Evolutionary conservation across 108 stramenopile species (phyloP).

Genomic region (Nannochloropsis salina): DNA sequence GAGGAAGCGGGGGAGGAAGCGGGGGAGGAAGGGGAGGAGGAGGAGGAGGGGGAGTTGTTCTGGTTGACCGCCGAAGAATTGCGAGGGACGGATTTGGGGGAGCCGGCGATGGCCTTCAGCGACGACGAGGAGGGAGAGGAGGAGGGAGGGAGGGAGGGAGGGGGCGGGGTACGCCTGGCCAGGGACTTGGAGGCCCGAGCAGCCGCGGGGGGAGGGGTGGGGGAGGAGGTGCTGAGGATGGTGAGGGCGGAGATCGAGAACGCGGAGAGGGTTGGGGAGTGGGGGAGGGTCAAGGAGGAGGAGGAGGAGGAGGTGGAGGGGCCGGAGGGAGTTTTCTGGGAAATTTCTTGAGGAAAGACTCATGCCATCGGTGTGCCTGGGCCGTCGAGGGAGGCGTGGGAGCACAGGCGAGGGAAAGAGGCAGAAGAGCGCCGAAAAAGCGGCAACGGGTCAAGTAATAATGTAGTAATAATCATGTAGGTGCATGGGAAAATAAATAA

Average conservation of each 20-base stretch:
- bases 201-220: not conserved
- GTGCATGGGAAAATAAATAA: too few species aligned
- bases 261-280: too few species aligned
- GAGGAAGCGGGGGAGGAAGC: not conserved
- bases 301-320: not conserved
- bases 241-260: not conserved
- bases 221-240: not conserved
- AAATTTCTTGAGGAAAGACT: not conserved
- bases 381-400: too few species aligned
- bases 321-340: not conserved
- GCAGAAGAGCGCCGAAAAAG: not conserved
- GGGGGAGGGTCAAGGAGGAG: not conserved
- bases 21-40: not conserved
- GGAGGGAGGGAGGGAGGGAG: not conserved
- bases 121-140: not conserved
- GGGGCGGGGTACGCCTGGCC: not conserved
- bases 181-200: not conserved
- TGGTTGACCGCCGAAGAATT: not conserved
- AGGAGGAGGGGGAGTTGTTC: not conserved
- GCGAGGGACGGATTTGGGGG: slow-evolving; percentile 2
- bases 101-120: not conserved
- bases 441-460: too few species aligned
- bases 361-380: too few species aligned
- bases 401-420: not conserved
- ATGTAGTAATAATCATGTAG: too few species aligned